Base-by-base conservation (phyloP, 2,329 filamentous ascomycete species). In the Elsinoe batatas region DNA sequence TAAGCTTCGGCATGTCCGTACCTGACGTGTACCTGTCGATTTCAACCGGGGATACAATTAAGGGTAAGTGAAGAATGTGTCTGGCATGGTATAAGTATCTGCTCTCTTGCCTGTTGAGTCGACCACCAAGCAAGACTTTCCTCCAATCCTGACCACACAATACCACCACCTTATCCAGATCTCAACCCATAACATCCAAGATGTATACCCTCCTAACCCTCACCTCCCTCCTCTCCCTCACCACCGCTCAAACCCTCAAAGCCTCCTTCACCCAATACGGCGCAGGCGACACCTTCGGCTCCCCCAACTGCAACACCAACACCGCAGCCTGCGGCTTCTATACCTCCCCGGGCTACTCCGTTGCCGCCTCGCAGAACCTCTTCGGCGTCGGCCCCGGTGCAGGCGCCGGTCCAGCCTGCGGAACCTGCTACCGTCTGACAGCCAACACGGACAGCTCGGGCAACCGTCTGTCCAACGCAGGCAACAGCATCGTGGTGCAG, bases 381-480 rank as follows among this genome's bases (percentile, higher is more conserved):
- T 72, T 67, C 59, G 71, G 72, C 53, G 67, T 65, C 13, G 70
- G 67, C 8, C 63, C 64, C 13, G 67, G 67, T 42, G 63, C 64
- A 22, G 70, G 70, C 47, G 65, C 67, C 15, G 70, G 71, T 22
- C 69, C 68, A 2, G 70, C 63, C 10, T 72, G 71, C 60, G 69
- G 69, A 30, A 69, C 67, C 11, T 72, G 71, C 63, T 72, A 65
- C 62, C 65, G 65, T 43, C 58, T 73, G 36, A 69, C 66, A 5
- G 66, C 66, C 17, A 43, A 67, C 56, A 70, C 65, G 11, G 69
- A 72, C 60, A 60, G 59, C 56, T 56, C 58, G 20, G 64, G 67
- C 36, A 65, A 65, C 56, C 44, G 37, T 15, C 56, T 67, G 30
- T 60, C 58, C 53, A 67, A 64, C 56, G 60, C 64, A 3, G 66